Conservation (phyloP, 345 rosid genomes). For the Eutrema yunnanense region DNA sequence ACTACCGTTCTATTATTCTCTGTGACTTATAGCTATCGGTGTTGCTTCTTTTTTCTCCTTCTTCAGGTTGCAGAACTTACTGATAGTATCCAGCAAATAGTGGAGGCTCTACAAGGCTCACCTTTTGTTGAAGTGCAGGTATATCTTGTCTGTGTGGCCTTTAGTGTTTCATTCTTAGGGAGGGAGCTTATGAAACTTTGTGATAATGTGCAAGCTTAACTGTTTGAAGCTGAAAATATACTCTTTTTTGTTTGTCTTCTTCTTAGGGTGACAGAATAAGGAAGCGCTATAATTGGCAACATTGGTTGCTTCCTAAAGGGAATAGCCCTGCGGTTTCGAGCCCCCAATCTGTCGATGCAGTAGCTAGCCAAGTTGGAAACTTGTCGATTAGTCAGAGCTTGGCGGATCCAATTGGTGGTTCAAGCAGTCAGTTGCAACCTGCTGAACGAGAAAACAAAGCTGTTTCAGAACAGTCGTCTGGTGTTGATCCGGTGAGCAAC, state of each 20-base stretch:
- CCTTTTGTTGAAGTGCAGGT: conserved; percentile 77
- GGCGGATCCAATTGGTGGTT: conserved; percentile 3
- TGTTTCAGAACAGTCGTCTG: conserved; percentile 10
- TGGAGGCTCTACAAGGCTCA: conserved; percentile 67
- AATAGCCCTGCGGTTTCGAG: background rate
- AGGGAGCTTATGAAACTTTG: background rate
- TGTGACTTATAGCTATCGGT: conserved; percentile 10
- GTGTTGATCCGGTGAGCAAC: background rate
- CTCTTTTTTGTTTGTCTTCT: background rate
- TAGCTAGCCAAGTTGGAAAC: conserved; percentile 15
- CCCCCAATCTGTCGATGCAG: conserved; percentile 12
- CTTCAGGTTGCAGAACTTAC: conserved; percentile 64
- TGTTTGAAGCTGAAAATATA: background rate
- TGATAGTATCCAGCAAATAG: conserved; percentile 50
- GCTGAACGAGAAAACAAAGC: background rate
- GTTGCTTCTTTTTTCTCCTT: background rate
- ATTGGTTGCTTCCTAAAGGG: conserved; percentile 36
- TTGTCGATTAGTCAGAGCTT: conserved; percentile 12
- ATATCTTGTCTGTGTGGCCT: background rate
- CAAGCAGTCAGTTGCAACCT: conserved; percentile 20
- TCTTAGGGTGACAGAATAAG: conserved; percentile 71
- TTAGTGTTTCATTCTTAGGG: background rate
- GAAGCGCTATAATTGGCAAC: conserved; percentile 59
- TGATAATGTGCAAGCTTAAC: background rate
- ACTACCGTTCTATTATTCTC: background rate